Evolutionary conservation across 1,284 basidiomycete genomes (phyloP).

Genomic region (Boletus subluridellus): DNA sequence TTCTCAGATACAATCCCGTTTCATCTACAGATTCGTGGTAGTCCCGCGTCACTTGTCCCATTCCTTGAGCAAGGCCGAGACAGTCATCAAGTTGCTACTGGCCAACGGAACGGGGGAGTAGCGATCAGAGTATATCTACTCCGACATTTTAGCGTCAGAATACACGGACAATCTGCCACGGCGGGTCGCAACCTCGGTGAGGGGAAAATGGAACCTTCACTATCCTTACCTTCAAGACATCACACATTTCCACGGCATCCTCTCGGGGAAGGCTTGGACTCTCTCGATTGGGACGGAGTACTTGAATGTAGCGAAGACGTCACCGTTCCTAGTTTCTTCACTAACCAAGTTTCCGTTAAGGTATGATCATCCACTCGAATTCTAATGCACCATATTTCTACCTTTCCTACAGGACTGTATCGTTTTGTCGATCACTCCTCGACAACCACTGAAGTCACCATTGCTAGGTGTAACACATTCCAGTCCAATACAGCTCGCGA

Average conservation of each 20-base stretch:
- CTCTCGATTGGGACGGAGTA: constrained; percentile 34
- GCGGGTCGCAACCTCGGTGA: constrained; percentile 20
- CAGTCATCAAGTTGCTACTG: neutral
- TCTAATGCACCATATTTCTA: neutral
- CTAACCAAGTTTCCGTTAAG: constrained; percentile 24
- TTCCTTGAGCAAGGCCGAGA: constrained; percentile 25
- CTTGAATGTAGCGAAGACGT: constrained; percentile 21
- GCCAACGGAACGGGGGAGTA: constrained; percentile 4
- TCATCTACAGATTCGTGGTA: constrained; percentile 33
- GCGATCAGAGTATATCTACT: constrained; percentile 27
- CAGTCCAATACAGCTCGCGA: constrained; percentile 24
- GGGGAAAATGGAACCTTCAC: constrained; percentile 20
- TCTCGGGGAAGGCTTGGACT: constrained; percentile 17
- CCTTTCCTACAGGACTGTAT: constrained; percentile 25
- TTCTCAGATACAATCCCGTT: constrained; percentile 33
- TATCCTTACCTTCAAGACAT: constrained; percentile 1
- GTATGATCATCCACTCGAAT: constrained; percentile 10
- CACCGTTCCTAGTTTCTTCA: constrained; percentile 22
- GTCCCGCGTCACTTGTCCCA: constrained; percentile 23
- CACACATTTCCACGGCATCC: constrained; percentile 5
- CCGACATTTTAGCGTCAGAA: constrained; percentile 17
- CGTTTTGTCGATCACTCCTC: constrained; percentile 27
- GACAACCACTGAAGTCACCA: constrained; percentile 29
- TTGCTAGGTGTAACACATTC: constrained; percentile 24
- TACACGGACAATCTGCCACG: constrained; percentile 16